Evolutionary conservation across 176 grass and related monocot genomes (phyloP).

Genomic region (Canna indica): DNA sequence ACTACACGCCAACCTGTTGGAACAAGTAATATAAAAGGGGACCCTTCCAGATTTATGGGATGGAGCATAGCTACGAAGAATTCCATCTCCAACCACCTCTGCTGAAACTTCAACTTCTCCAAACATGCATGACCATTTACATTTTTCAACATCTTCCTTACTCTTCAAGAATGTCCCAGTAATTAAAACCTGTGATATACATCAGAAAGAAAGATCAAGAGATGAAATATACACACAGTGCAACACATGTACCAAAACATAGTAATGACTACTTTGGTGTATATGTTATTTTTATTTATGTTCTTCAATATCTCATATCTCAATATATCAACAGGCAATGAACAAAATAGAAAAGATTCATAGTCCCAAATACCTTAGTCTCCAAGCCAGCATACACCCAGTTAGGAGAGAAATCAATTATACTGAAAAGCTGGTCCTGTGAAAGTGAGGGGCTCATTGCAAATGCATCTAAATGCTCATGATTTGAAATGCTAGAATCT

Average conservation of each 20-base stretch:
- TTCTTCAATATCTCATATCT: not conserved
- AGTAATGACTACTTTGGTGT: not conserved
- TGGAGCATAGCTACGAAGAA: conserved; percentile 69
- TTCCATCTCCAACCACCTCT: conserved; percentile 72
- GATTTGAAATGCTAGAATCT: conserved; percentile 52
- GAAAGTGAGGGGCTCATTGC: conserved; percentile 81
- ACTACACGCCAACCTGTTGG: conserved; percentile 88
- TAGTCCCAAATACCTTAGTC: conserved; percentile 48
- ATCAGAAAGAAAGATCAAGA: conserved; percentile 10
- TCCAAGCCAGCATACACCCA: conserved; percentile 41
- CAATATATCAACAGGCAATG: not conserved
- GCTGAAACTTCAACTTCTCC: conserved; percentile 82
- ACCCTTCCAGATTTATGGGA: conserved; percentile 60
- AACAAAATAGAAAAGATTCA: not conserved
- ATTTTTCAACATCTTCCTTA: conserved; percentile 74
- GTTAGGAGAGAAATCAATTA: conserved; percentile 91
- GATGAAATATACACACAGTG: conserved; percentile 5
- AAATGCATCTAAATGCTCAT: conserved; percentile 63
- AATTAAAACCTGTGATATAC: conserved; percentile 61
- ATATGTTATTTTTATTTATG: not conserved
- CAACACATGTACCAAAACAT: conserved; percentile 9
- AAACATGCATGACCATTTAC: conserved; percentile 97
- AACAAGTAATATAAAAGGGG: conserved; percentile 94
- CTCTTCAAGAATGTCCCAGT: conserved; percentile 89
- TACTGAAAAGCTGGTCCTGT: conserved; percentile 95